Percentiles rank a stretch among this genome's conserved stretches.
Conservation (phyloP, 192 early-diverging fungal species). For the Rhizoclosmatium sp. region DNA sequence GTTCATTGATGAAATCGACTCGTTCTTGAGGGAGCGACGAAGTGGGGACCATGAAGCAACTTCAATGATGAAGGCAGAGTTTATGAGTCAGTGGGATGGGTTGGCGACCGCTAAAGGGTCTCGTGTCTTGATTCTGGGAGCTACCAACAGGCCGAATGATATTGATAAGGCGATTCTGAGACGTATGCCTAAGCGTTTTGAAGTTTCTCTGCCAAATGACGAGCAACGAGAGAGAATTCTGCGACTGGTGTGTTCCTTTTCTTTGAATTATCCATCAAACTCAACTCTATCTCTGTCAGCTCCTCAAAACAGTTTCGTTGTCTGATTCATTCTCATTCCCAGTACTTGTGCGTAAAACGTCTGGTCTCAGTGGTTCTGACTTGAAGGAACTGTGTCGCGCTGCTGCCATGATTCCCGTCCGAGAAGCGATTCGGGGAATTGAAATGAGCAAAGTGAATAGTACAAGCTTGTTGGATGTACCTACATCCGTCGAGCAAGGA, state of each 20-base stretch:
- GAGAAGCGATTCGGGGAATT: slow-evolving; percentile 57
- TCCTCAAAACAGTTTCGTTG: slow-evolving; percentile 77
- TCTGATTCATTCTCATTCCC: slow-evolving; percentile 70
- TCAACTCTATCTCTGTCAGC: slow-evolving; percentile 55
- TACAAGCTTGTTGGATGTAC: slow-evolving; percentile 28
- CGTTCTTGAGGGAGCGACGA: slow-evolving; percentile 91
- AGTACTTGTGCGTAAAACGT: slow-evolving; percentile 75
- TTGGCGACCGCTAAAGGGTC: slow-evolving; percentile 67
- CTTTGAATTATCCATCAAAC: neutral
- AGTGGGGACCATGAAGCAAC: slow-evolving; percentile 95
- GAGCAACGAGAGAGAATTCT: slow-evolving; percentile 88
- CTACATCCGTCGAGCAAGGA: slow-evolving; percentile 24
- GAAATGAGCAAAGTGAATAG: slow-evolving; percentile 19
- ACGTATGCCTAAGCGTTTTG: slow-evolving; percentile 97
- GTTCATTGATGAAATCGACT: slow-evolving; percentile 99
- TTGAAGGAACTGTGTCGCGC: slow-evolving; percentile 97
- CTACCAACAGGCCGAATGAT: slow-evolving; percentile 97
- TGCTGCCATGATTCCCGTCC: slow-evolving; percentile 94
- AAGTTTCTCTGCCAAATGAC: slow-evolving; percentile 81
- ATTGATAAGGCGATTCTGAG: slow-evolving; percentile 98
- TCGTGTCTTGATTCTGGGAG: slow-evolving; percentile 77
- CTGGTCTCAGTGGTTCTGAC: slow-evolving; percentile 90
- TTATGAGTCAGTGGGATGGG: slow-evolving; percentile 99
- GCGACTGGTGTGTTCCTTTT: slow-evolving; percentile 45
- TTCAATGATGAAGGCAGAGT: slow-evolving; percentile 99